phyloP scores from a whole-genome alignment of 306 rosid species.

The Crataegus laevigata region DNA sequence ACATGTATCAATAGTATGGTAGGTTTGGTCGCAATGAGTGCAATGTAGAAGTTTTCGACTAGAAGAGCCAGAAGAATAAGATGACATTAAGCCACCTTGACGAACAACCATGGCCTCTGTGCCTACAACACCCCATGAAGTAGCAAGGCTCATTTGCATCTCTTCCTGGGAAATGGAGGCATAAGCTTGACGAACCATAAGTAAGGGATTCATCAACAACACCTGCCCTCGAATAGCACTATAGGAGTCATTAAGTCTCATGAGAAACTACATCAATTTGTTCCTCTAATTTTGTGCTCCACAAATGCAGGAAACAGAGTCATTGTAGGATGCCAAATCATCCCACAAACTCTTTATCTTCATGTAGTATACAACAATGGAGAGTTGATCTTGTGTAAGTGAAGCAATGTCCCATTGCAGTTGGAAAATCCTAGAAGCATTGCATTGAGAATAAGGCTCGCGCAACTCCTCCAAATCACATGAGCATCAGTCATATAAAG shows the following conservation, averaged over 20 bases:
- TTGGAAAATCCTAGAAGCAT: neutral
- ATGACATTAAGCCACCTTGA: no score
- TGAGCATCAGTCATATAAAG: neutral
- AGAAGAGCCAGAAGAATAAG: no score
- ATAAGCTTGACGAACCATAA: no score
- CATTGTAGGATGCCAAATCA: neutral
- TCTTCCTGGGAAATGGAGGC: no score
- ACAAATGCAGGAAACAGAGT: neutral
- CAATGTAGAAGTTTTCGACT: no score
- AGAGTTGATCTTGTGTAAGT: no score
- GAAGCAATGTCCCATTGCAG: no score
- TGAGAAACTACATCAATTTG: neutral
- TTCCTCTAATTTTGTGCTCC: neutral
- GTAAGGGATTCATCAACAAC: neutral
- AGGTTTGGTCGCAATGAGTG: no score
- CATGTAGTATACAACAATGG: no score
- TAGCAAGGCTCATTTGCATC: no score
- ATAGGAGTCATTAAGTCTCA: neutral
- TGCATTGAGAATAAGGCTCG: neutral
- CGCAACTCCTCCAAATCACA: no score
- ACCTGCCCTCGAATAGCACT: neutral
- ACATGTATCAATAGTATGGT: no score
- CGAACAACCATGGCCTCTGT: fast-evolving
- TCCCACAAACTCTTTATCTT: neutral
- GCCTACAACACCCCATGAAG: fast-evolving